Base-by-base conservation (phyloP, 106 monocot genomes). In the Dioscorea zingiberensis region DNA sequence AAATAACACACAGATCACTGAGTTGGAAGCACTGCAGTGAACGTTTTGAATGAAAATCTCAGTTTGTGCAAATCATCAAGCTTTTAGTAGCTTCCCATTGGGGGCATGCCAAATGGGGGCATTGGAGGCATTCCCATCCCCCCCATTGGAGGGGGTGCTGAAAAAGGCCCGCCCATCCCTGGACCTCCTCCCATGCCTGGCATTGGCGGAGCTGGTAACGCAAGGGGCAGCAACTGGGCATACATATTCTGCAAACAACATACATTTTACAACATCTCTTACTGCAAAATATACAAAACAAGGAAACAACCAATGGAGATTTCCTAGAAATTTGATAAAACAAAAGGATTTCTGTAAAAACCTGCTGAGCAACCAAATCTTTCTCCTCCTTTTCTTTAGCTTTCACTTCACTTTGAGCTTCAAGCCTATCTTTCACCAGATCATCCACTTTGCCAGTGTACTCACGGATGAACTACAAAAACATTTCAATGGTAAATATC, bases 281-380 rank as follows among this genome's bases (percentile, higher is more conserved):
- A 29, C n/a, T n/a, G n/a, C n/a, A n/a, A n/a, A n/a, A n/a, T n/a
- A n/a, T n/a, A n/a, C n/a, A n/a, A n/a, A n/a, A n/a, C n/a, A n/a
- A n/a, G n/a, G n/a, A n/a, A n/a, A n/a, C n/a, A 15, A 11, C 28
- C 3, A 5, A 30, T 0, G 13, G 38, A 27, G 9, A 15, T 11
- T 25, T 63, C 19, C 1, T 29, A 24, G 15, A 48, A 44, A 13
- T 58, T n/a, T n/a, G n/a, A 2, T 13, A 22, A 0, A 21, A 24
- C 29, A 58, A n/a, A n/a, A n/a, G n/a, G 38, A 38, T 2, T 38
- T 8, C 10, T 6, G 0, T 38, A 38, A 38, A 14, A 63, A 97
- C 97, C 97, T 97, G 97, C 73, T 97, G 97, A 2, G 97, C 83
- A 29, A 97, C 97, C 88, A 92, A 77, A 1, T 97, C 97, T 68